These are phyloP conservation scores for Sarocladium oryzae DNA, from an alignment of 2,329 filamentous ascomycete species.

Conservation along the genomic window DNA sequence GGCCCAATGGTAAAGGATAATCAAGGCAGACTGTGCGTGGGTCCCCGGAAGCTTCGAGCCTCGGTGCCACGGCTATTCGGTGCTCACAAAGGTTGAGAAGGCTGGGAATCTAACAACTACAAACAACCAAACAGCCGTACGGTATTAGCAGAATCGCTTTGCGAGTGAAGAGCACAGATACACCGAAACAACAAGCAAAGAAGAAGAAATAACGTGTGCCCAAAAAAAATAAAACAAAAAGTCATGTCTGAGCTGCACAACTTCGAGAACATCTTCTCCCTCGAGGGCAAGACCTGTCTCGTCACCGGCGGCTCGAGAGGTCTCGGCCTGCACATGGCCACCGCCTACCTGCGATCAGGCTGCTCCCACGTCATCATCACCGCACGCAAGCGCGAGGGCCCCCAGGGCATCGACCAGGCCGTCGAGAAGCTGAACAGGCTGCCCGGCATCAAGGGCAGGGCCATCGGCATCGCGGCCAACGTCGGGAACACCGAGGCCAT, in stretches of 20 bases:
- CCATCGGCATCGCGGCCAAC: slow-evolving; percentile 60
- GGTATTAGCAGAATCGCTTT: too few relatives aligned
- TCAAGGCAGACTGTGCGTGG: not conserved
- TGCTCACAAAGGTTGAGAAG: not conserved
- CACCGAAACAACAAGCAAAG: not conserved
- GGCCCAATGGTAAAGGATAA: not conserved
- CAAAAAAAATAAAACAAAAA: too few relatives aligned
- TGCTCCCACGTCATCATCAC: slow-evolving; percentile 66
- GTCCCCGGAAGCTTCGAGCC: not conserved
- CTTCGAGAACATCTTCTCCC: slow-evolving; percentile 23
- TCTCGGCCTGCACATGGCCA: slow-evolving; percentile 55
- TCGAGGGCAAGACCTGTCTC: slow-evolving; percentile 35
- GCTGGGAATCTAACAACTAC: not conserved
- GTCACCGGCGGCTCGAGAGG: slow-evolving; percentile 45
- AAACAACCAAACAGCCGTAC: too few relatives aligned
- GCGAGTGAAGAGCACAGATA: too few relatives aligned
- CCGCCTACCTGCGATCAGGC: slow-evolving; percentile 62
- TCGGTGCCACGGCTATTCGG: slow-evolving; percentile 2
- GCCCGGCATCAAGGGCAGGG: slow-evolving; percentile 48
- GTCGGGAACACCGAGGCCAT: slow-evolving; percentile 56
- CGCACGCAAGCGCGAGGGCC: slow-evolving; percentile 61
- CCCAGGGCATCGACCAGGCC: slow-evolving; percentile 48
- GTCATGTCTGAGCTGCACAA: slow-evolving; percentile 23
- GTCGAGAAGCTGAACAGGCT: slow-evolving; percentile 59
- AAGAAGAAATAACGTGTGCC: too few relatives aligned